A percentile compares a stretch with the other conserved stretches of the same genome.
Evolutionary conservation across 768 basidiomycete species (phyloP).

Genomic region (Pisolithus orientalis): DNA sequence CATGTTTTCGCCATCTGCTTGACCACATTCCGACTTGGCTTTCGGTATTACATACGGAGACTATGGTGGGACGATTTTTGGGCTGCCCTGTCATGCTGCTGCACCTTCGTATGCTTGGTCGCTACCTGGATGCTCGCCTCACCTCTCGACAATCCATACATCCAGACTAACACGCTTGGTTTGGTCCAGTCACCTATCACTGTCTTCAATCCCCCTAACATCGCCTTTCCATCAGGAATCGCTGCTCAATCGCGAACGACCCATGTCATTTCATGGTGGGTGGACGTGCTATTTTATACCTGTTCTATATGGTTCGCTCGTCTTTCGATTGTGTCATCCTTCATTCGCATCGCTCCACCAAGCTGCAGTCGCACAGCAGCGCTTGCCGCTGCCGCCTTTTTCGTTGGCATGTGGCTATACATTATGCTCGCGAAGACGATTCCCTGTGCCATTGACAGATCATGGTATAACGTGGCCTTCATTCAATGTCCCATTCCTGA

Average conservation of each 20-base stretch:
- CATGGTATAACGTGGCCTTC: constrained; percentile 32
- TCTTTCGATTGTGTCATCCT: constrained; percentile 18
- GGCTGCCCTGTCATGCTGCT: constrained; percentile 13
- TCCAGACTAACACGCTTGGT: constrained; percentile 7
- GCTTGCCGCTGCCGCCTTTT: constrained; percentile 2
- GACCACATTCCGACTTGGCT: constrained; percentile 23
- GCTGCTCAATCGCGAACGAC: constrained; percentile 8
- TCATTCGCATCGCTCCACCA: constrained; percentile 20
- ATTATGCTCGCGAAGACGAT: constrained; percentile 19
- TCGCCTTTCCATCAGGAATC: constrained; percentile 23
- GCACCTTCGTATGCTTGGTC: constrained; percentile 8
- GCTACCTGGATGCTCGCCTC: constrained; percentile 11
- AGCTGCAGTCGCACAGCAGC: not conserved
- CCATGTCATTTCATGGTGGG: constrained; percentile 16
- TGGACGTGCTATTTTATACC: constrained; percentile 15
- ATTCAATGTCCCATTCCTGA: constrained; percentile 39
- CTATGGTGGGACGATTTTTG: constrained; percentile 28
- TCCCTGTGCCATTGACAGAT: constrained; percentile 34
- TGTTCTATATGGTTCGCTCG: constrained; percentile 23
- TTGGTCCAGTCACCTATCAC: not conserved
- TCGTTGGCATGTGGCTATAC: constrained; percentile 16
- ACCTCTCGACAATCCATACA: constrained; percentile 21
- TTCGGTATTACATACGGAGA: constrained; percentile 14
- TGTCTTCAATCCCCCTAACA: not conserved
- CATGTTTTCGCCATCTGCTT: constrained; percentile 12